Conservation (phyloP, 139 green algal genomes). For the Limnomonas spitsbergensis region DNA sequence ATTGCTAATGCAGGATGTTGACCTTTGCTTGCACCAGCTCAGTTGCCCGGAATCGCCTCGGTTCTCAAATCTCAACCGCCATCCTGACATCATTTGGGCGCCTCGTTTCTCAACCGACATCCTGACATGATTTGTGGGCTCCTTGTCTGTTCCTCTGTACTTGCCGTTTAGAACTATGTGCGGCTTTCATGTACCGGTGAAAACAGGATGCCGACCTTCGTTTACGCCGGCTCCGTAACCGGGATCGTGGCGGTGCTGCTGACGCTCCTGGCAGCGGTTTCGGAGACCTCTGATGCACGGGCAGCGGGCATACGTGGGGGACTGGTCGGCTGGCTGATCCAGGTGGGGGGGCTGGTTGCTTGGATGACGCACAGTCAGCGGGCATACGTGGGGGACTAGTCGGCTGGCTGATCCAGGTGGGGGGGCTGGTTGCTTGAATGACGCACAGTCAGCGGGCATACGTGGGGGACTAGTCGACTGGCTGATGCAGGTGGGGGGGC, state of each 20-base stretch:
- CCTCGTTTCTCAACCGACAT: not conserved
- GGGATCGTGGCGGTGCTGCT: conserved; percentile 20
- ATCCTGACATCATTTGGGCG: not conserved
- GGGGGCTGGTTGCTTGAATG: too few species aligned
- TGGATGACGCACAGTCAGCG: not conserved
- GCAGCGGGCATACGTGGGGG: not conserved
- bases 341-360: not conserved
- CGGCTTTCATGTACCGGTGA: not conserved
- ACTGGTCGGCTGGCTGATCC: not conserved
- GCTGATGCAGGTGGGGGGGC: too few species aligned
- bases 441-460: too few species aligned
- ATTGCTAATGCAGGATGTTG: too few species aligned
- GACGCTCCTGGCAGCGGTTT: conserved; percentile 3
- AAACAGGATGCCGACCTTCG: conserved; percentile 65
- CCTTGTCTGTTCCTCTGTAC: not conserved
- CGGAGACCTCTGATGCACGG: not conserved
- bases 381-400: not conserved
- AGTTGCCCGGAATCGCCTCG: not conserved
- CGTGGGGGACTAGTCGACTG: too few species aligned
- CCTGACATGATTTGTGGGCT: not conserved
- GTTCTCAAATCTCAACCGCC: not conserved
- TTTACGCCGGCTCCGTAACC: conserved; percentile 73
- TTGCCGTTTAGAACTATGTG: not conserved
- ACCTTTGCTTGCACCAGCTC: not conserved
- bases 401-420: too few species aligned